Conservation (phyloP, 2,329 filamentous ascomycete species). For the Ophiostoma ulmi region DNA sequence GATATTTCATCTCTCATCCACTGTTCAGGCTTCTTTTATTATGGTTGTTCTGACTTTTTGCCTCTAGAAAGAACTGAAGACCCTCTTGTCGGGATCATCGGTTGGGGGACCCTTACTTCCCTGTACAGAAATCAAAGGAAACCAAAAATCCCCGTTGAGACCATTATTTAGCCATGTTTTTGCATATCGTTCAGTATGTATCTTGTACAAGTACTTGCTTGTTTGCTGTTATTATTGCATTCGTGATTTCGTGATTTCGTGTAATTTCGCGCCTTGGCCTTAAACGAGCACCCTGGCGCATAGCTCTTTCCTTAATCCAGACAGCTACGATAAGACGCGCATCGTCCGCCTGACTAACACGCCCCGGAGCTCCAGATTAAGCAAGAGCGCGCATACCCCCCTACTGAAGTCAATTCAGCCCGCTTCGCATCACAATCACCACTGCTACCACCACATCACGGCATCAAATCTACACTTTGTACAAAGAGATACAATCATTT, state of each 20-base stretch:
- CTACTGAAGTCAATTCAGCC: neutral
- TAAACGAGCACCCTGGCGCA: constrained; percentile 8
- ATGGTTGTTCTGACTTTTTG: neutral
- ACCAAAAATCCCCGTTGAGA: too few relatives aligned
- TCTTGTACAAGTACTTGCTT: neutral
- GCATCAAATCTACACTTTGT: neutral
- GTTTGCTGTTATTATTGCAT: neutral
- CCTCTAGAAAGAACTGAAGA: neutral
- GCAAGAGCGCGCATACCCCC: neutral
- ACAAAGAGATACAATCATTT: neutral
- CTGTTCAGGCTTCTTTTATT: neutral
- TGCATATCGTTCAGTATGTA: too few relatives aligned
- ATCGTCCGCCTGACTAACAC: neutral
- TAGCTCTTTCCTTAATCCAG: constrained; percentile 15
- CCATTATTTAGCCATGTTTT: too few relatives aligned
- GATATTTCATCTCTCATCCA: neutral
- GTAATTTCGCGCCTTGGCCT: constrained; percentile 8
- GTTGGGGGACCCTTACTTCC: neutral
- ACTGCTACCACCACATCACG: neutral
- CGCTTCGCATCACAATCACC: neutral
- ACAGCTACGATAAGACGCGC: constrained; percentile 16
- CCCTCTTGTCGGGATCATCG: neutral
- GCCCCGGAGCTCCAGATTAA: neutral
- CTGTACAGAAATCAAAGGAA: neutral
- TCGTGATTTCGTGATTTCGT: neutral